Percentiles rank a stretch among this genome's conserved stretches.
Conservation (phyloP, 106 monocot genomes). For the Posidonia australis region DNA sequence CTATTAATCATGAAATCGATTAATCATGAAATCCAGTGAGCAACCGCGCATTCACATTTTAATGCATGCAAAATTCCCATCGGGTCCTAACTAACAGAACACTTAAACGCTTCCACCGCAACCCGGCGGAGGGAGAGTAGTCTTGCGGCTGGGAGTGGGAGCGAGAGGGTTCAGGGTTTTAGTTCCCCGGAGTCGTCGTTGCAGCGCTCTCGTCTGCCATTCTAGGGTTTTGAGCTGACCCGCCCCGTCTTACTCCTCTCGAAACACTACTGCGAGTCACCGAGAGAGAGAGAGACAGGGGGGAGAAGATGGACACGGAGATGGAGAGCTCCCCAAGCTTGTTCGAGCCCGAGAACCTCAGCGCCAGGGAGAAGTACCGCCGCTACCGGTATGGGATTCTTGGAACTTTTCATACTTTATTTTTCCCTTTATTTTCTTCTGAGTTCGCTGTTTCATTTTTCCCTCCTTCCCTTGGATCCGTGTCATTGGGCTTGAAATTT, state of each 20-base stretch:
- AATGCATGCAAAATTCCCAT: no score
- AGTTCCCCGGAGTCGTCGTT: not conserved
- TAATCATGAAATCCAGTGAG: no score
- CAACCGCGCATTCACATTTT: no score
- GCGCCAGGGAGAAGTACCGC: conserved; percentile 16
- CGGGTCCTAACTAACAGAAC: no score
- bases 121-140: no score
- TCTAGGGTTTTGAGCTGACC: not conserved
- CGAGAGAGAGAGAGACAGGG: not conserved
- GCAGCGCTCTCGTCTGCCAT: not conserved
- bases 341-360: conserved; percentile 14
- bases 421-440: not conserved
- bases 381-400: conserved; percentile 12
- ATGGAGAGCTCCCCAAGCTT: conserved; percentile 16
- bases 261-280: no score
- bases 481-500: not conserved
- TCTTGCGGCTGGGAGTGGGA: no score
- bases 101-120: no score
- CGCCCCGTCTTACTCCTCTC: not conserved
- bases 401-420: no score
- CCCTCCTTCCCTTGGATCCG: not conserved
- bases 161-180: not conserved
- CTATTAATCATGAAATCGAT: no score
- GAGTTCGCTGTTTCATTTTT: no score
- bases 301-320: conserved; percentile 6